Evolutionary conservation across 148 eudicot genomes (phyloP).

Genomic region (Vaccinium darrowii): DNA sequence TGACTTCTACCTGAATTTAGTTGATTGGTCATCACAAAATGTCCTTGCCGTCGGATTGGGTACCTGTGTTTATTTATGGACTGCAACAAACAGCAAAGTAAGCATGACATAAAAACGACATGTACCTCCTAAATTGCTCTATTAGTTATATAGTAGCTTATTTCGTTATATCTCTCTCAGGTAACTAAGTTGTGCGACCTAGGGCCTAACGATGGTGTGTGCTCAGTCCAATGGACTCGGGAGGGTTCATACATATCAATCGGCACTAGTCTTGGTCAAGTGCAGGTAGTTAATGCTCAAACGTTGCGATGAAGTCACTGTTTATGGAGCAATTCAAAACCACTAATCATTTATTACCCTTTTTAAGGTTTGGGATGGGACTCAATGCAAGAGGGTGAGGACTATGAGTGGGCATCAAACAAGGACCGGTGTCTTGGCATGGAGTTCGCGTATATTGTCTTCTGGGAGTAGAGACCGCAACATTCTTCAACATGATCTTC

Average conservation of each 20-base stretch:
- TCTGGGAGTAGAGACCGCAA: constrained; percentile 96
- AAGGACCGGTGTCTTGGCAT: constrained; percentile 89
- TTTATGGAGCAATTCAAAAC: background rate
- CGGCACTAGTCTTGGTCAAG: constrained; percentile 86
- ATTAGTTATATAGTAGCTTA: background rate
- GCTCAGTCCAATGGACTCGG: constrained; percentile 94
- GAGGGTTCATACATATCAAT: constrained; percentile 94
- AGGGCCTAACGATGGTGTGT: constrained; percentile 84
- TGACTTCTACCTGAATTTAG: constrained; percentile 91
- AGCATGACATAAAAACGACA: constrained; percentile 12
- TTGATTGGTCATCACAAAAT: constrained; percentile 97
- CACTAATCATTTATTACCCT: background rate
- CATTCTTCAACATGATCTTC: constrained; percentile 95
- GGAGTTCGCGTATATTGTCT: constrained; percentile 88
- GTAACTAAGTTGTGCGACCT: constrained; percentile 91
- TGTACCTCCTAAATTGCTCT: background rate
- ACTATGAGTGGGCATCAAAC: constrained; percentile 93
- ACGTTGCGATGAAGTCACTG: background rate
- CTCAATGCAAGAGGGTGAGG: constrained; percentile 81
- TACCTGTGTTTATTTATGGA: constrained; percentile 91
- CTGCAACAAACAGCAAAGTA: constrained; percentile 87
- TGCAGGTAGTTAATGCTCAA: constrained; percentile 54
- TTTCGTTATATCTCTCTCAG: constrained; percentile 28
- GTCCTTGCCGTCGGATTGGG: constrained; percentile 95
- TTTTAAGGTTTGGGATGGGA: constrained; percentile 86